phyloP scores from a whole-genome alignment of 179 eudicot species.

The Gypsophila paniculata region DNA sequence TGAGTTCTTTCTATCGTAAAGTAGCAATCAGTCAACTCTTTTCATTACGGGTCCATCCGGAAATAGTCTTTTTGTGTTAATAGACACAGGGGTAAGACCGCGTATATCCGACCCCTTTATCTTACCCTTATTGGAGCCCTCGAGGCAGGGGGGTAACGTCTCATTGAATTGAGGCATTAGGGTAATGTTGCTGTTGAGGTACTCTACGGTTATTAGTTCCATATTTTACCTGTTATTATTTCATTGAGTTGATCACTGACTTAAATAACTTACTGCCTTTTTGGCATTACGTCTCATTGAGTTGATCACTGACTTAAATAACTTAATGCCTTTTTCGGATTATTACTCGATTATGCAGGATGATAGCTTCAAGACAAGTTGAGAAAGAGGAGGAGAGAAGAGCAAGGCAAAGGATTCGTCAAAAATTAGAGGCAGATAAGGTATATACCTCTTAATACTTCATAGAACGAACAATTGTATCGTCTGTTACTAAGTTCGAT shows the following conservation, averaged over 20 bases:
- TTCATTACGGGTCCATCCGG: too few relatives aligned
- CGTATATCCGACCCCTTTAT: too few relatives aligned
- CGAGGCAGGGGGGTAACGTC: too few relatives aligned
- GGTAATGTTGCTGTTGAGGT: too few relatives aligned
- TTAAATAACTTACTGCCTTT: conserved; percentile 4
- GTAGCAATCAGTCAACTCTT: too few relatives aligned
- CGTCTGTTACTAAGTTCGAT: neutral
- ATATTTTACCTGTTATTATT: conserved; percentile 4
- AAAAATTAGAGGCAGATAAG: conserved; percentile 70
- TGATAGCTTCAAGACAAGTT: conserved; percentile 43
- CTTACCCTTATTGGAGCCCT: too few relatives aligned
- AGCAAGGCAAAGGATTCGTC: conserved; percentile 59
- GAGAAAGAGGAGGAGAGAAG: conserved; percentile 59
- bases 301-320: neutral
- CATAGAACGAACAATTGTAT: neutral
- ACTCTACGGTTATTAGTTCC: conserved; percentile 1
- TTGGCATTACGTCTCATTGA: too few relatives aligned
- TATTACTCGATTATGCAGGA: conserved; percentile 33
- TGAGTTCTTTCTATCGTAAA: too few relatives aligned
- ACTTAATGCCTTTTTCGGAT: neutral
- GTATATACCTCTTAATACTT: conserved; percentile 27
- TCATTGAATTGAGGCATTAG: too few relatives aligned
- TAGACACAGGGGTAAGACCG: too few relatives aligned
- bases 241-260: neutral
- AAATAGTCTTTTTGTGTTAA: too few relatives aligned